These are phyloP conservation scores for Trichosporon faecale DNA, from an alignment of 1,284 basidiomycete genomes.

Conservation along the genomic window DNA sequence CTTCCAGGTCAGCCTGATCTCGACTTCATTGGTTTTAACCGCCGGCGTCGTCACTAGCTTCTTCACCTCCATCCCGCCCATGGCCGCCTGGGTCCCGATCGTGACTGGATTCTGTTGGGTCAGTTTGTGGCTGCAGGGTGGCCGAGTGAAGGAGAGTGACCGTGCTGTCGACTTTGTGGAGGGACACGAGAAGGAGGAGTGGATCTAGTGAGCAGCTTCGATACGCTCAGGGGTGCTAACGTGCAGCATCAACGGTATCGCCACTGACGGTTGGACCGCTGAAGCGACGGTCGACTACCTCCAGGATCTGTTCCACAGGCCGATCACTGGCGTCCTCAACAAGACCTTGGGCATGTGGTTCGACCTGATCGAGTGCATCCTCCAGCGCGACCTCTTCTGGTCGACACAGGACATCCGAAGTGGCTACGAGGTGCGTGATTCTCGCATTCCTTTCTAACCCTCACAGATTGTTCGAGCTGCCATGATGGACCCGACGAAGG, in stretches of 20 bases:
- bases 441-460: background rate
- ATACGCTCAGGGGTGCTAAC: too few relatives aligned
- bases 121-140: slow-evolving; percentile 9
- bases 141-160: slow-evolving; percentile 11
- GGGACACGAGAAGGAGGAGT: slow-evolving; percentile 24
- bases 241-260: slow-evolving; percentile 41
- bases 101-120: slow-evolving; percentile 6
- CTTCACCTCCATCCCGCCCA: slow-evolving; percentile 17
- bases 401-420: slow-evolving; percentile 32
- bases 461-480: slow-evolving; percentile 14
- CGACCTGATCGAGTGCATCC: slow-evolving; percentile 40
- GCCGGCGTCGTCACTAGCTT: background rate
- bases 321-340: slow-evolving; percentile 38
- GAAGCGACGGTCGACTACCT: slow-evolving; percentile 31
- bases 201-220: slow-evolving; percentile 34
- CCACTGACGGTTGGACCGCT: slow-evolving; percentile 29
- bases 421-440: slow-evolving; percentile 24
- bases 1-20: slow-evolving; percentile 23
- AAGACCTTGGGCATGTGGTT: slow-evolving; percentile 38
- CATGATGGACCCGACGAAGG: slow-evolving; percentile 26
- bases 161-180: slow-evolving; percentile 5
- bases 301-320: slow-evolving; percentile 31
- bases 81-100: slow-evolving; percentile 11
- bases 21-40: slow-evolving; percentile 25
- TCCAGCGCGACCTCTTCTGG: slow-evolving; percentile 38